Evolutionary conservation across 371 early-diverging fungal genomes (phyloP).

Genomic region (Nematocida sp.): DNA sequence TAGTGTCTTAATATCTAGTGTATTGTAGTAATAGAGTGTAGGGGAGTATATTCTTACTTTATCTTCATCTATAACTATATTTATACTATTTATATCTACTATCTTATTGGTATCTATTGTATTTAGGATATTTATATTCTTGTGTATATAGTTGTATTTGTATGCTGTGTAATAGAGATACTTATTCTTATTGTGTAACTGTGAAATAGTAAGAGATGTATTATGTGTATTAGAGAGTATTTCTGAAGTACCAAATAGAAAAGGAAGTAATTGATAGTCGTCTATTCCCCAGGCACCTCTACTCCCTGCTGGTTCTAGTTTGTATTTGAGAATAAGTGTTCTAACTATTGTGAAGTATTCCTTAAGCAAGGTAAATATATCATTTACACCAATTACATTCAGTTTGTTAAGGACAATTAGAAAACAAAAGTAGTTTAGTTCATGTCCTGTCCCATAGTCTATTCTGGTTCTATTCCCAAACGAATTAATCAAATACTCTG

Average conservation of each 20-base stretch:
- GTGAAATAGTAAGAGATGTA: too few species aligned
- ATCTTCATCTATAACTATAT: too few species aligned
- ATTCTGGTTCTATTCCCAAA: conserved; percentile 89
- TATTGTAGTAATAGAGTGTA: conserved; percentile 22
- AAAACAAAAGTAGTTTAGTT: conserved; percentile 84
- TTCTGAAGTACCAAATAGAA: conserved; percentile 84
- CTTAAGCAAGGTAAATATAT: conserved; percentile 68
- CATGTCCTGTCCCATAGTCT: conserved; percentile 99
- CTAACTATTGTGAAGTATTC: conserved; percentile 79
- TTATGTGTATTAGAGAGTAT: too few species aligned
- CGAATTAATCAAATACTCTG: conserved; percentile 72
- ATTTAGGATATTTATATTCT: too few species aligned
- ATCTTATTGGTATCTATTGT: too few species aligned
- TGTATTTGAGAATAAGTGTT: conserved; percentile 77
- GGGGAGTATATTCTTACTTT: too few species aligned
- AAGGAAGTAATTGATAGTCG: conserved; percentile 93
- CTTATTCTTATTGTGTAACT: too few species aligned
- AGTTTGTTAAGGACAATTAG: conserved; percentile 65
- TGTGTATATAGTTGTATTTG: too few species aligned
- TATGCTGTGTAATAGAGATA: too few species aligned
- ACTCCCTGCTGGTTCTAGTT: conserved; percentile 94
- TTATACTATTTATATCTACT: too few species aligned
- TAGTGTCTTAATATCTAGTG: conserved; percentile 74
- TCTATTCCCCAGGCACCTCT: conserved; percentile 98
- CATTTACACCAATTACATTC: conserved; percentile 40